Percentiles rank a stretch among this genome's conserved stretches.
Evolutionary conservation across 768 basidiomycete genomes (phyloP).

Genomic region (Dacryopinax primogenitus): DNA sequence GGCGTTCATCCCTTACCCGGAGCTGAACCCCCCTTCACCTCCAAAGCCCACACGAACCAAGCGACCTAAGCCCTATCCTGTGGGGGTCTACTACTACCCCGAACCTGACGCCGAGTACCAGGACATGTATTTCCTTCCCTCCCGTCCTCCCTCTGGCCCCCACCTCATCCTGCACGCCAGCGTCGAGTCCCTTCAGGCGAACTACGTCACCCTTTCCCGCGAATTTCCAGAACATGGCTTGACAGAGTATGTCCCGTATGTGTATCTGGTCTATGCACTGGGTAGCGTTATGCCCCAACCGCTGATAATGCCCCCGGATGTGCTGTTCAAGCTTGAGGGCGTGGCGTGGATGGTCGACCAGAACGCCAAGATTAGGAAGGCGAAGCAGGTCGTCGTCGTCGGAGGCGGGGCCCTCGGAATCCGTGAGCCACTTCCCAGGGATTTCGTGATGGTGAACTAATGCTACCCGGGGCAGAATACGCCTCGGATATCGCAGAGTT

Average conservation of each 20-base stretch:
- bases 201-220: constrained; percentile 36
- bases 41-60: constrained; percentile 14
- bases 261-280: constrained; percentile 50
- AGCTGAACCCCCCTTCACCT: constrained; percentile 32
- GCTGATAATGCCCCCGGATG: constrained; percentile 15
- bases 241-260: constrained; percentile 34
- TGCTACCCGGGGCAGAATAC: constrained; percentile 36
- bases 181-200: constrained; percentile 31
- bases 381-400: constrained; percentile 45
- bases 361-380: constrained; percentile 28
- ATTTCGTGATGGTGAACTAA: not conserved
- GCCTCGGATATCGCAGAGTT: constrained; percentile 48
- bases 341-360: constrained; percentile 40
- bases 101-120: constrained; percentile 12
- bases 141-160: not conserved
- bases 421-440: constrained; percentile 36
- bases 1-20: constrained; percentile 49
- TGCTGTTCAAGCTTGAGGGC: constrained; percentile 28
- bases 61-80: not conserved
- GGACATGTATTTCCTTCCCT: not conserved
- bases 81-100: not conserved
- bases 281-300: constrained; percentile 28
- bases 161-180: constrained; percentile 36
- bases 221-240: constrained; percentile 39
- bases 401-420: constrained; percentile 66